Conservation (phyloP, 345 rosid genomes). For the Boechera stricta region DNA sequence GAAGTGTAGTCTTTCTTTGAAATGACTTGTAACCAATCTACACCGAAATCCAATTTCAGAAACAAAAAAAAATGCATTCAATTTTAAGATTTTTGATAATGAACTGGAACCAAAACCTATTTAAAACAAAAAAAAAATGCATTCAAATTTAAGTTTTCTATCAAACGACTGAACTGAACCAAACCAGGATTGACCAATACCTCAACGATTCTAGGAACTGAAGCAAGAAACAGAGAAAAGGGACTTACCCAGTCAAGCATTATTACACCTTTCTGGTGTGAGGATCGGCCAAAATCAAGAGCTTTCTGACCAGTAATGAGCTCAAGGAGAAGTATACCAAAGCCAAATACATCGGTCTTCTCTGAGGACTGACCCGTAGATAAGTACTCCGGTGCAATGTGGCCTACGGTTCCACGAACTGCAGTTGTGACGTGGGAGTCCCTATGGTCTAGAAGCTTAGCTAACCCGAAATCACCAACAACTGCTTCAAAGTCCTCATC, state of each 20-base stretch:
- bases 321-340: slow-evolving; percentile 91
- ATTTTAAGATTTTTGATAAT: not conserved
- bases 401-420: slow-evolving; percentile 93
- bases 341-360: slow-evolving; percentile 93
- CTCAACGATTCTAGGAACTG: not conserved
- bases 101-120: too few species aligned
- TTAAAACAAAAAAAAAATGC: too few species aligned
- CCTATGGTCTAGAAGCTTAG: slow-evolving; percentile 93
- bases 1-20: not conserved
- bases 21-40: not conserved
- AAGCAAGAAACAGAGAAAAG: slow-evolving; percentile 32
- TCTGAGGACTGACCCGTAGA: slow-evolving; percentile 95
- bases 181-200: not conserved
- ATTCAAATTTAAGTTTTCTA: not conserved
- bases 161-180: not conserved
- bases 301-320: slow-evolving; percentile 93
- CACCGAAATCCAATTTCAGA: not conserved
- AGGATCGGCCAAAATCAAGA: slow-evolving; percentile 82
- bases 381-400: slow-evolving; percentile 92
- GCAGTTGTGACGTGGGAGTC: slow-evolving; percentile 96
- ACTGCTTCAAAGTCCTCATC: slow-evolving; percentile 97
- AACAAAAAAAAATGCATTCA: too few species aligned
- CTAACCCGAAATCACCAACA: slow-evolving; percentile 96
- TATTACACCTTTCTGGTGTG: slow-evolving; percentile 87
- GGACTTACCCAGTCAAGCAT: slow-evolving; percentile 90